Evolutionary conservation across 2,329 filamentous ascomycete species (phyloP).

Genomic region (Fusarium marasasianum): DNA sequence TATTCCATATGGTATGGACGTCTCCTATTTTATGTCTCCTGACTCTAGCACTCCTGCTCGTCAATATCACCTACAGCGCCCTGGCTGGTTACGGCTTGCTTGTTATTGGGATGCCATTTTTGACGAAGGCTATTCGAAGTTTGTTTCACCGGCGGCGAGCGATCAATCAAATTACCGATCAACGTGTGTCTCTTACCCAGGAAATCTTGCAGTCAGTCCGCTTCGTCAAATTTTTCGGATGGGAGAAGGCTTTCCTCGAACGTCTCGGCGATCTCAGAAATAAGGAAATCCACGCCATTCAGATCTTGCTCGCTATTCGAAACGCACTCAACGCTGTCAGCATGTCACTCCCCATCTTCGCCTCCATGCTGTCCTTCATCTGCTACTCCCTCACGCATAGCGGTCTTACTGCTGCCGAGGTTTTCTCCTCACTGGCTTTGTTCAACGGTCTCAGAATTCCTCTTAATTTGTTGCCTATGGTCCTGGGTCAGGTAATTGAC

Average conservation of each 20-base stretch:
- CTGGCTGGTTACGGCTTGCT: slow-evolving; percentile 88
- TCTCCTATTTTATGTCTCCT: slow-evolving; percentile 81
- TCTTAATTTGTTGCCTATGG: slow-evolving; percentile 86
- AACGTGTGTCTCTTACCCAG: slow-evolving; percentile 89
- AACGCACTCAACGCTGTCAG: slow-evolving; percentile 87
- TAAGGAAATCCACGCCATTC: slow-evolving; percentile 84
- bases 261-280: slow-evolving; percentile 78
- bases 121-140: slow-evolving; percentile 79
- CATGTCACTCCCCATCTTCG: slow-evolving; percentile 89
- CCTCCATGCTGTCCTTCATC: slow-evolving; percentile 95
- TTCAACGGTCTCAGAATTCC: slow-evolving; percentile 94
- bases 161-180: slow-evolving; percentile 95
- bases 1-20: slow-evolving; percentile 94
- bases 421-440: slow-evolving; percentile 94
- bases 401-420: slow-evolving; percentile 74
- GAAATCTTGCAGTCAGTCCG: slow-evolving; percentile 91
- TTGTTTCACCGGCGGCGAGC: slow-evolving; percentile 77
- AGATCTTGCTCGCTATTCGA: slow-evolving; percentile 81
- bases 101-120: slow-evolving; percentile 77
- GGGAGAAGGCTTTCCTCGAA: slow-evolving; percentile 87
- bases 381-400: slow-evolving; percentile 76
- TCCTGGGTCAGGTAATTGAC: slow-evolving; percentile 90
- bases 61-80: slow-evolving; percentile 92
- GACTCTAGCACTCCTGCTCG: slow-evolving; percentile 79
- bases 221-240: slow-evolving; percentile 97